Evolutionary conservation across 1,284 basidiomycete species (phyloP).

Genomic region (Papiliotrema terrestris): DNA sequence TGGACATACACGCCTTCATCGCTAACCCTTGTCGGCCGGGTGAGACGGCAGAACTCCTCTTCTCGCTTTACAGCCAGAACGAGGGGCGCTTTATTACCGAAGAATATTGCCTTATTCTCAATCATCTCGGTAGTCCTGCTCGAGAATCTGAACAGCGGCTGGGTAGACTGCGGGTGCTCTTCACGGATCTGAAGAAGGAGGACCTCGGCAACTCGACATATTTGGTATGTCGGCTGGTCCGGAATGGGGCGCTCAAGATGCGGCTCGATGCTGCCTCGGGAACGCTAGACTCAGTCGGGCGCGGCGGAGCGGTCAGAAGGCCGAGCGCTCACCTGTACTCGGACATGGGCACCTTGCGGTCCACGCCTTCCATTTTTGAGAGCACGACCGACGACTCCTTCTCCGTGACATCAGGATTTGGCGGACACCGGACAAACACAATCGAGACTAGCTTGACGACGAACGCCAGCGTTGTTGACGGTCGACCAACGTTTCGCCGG

Average conservation of each 20-base stretch:
- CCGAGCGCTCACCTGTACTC: conserved; percentile 27
- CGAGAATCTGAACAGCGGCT: conserved; percentile 58
- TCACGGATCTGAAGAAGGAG: conserved; percentile 78
- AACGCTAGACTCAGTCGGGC: background rate
- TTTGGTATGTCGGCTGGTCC: conserved; percentile 84
- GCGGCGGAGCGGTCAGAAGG: conserved; percentile 13
- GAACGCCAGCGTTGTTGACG: conserved; percentile 12
- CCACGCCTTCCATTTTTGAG: conserved; percentile 24
- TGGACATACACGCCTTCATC: conserved; percentile 87
- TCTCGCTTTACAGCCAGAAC: conserved; percentile 84
- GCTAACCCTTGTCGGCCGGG: conserved; percentile 84
- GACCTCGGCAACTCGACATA: conserved; percentile 82
- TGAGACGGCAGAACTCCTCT: conserved; percentile 88
- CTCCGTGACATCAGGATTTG: conserved; percentile 41
- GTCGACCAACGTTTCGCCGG: conserved; percentile 59
- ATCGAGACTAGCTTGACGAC: conserved; percentile 23
- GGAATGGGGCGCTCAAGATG: conserved; percentile 81
- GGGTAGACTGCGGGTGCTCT: conserved; percentile 71
- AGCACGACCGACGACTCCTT: conserved; percentile 43
- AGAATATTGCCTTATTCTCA: conserved; percentile 85
- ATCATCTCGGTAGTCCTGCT: conserved; percentile 83
- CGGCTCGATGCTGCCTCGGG: conserved; percentile 11
- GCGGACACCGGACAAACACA: conserved; percentile 26
- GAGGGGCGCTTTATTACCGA: conserved; percentile 85
- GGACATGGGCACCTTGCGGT: conserved; percentile 8